These are phyloP conservation scores for Discostella stelligeroides DNA, from an alignment of 108 stramenopile species.

Conservation along the genomic window DNA sequence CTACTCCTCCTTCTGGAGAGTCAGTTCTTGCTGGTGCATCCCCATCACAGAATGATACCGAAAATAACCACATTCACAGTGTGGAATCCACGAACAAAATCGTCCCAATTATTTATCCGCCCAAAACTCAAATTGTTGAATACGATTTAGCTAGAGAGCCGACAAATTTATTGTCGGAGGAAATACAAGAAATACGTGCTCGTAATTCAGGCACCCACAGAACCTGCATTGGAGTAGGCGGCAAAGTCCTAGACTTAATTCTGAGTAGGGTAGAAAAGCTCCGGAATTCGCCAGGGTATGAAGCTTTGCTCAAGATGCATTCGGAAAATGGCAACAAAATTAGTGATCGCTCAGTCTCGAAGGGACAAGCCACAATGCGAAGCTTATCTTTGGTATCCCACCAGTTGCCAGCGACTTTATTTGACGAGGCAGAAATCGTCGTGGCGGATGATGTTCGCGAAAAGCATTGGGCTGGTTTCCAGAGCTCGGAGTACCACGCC, in stretches of 20 bases:
- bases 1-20: background rate
- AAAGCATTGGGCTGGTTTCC: slow-evolving; percentile 70
- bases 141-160: slow-evolving; percentile 47
- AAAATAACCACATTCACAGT: slow-evolving; percentile 1
- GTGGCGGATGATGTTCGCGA: slow-evolving; percentile 61
- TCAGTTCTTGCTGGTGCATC: background rate
- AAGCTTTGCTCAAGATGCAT: background rate
- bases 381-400: slow-evolving; percentile 22
- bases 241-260: slow-evolving; percentile 29
- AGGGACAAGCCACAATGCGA: slow-evolving; percentile 3
- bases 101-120: slow-evolving; percentile 14
- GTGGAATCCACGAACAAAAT: background rate
- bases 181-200: slow-evolving; percentile 22
- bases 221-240: slow-evolving; percentile 51
- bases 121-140: slow-evolving; percentile 59
- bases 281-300: slow-evolving; percentile 24
- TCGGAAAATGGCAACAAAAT: slow-evolving; percentile 1
- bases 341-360: background rate
- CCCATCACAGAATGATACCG: slow-evolving; percentile 7
- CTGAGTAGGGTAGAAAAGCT: slow-evolving; percentile 17
- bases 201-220: slow-evolving; percentile 20
- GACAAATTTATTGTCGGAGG: slow-evolving; percentile 7
- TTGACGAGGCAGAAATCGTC: slow-evolving; percentile 66
- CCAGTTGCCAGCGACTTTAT: slow-evolving; percentile 50
- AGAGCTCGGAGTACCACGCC: slow-evolving; percentile 54